Conservation (phyloP, 2,329 filamentous ascomycete species). For the Aspergillus latus region DNA sequence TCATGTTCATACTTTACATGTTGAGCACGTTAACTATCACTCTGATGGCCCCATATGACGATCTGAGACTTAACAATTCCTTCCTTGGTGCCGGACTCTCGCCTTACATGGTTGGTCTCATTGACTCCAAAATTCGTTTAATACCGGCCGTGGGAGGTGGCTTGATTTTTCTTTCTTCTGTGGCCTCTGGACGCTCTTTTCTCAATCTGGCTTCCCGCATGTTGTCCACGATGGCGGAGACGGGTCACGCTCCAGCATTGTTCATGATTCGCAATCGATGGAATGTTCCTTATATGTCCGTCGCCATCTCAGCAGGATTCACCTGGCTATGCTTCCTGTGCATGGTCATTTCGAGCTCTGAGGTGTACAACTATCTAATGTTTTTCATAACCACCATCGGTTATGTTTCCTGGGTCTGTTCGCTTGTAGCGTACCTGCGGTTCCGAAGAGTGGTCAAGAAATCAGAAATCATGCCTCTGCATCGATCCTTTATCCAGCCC, state of each 20-base stretch:
- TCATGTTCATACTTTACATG: conserved; percentile 60
- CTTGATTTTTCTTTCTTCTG: conserved; percentile 72
- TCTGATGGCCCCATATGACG: conserved; percentile 59
- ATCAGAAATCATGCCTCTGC: conserved; percentile 50
- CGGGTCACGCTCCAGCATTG: conserved; percentile 61
- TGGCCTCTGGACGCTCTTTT: conserved; percentile 75
- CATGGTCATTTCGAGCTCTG: conserved; percentile 56
- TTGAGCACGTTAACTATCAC: conserved; percentile 57
- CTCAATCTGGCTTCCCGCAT: conserved; percentile 70
- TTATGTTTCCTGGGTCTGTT: conserved; percentile 67
- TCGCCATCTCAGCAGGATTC: conserved; percentile 56
- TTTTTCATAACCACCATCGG: conserved; percentile 68
- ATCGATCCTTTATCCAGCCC: conserved; percentile 56
- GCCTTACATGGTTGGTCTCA: conserved; percentile 45
- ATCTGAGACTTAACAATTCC: conserved; percentile 53
- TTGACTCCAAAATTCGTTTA: conserved; percentile 58
- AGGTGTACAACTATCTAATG: conserved; percentile 68
- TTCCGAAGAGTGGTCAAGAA: conserved; percentile 51
- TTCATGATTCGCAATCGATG: conserved; percentile 58
- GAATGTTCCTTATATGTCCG: conserved; percentile 63
- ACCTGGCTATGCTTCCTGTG: conserved; percentile 67
- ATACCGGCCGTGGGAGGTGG: conserved; percentile 71
- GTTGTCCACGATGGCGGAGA: conserved; percentile 63
- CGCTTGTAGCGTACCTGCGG: conserved; percentile 57
- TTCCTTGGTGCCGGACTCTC: conserved; percentile 54